Evolutionary conservation across 2,329 filamentous ascomycete genomes (phyloP).

Genomic region (Alternaria sp.): DNA sequence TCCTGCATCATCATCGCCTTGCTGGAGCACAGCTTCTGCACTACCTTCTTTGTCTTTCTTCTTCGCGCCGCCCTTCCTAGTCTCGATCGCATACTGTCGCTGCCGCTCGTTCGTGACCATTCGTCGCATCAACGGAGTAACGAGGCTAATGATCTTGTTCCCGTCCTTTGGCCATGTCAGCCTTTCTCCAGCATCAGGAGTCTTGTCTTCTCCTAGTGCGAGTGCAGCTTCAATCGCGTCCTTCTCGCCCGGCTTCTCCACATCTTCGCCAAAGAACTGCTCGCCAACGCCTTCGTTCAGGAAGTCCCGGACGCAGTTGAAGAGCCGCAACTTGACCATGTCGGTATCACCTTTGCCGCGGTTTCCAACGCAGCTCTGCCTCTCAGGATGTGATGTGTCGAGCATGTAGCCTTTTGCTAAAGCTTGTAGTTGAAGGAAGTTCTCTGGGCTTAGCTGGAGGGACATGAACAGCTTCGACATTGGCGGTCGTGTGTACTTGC

Average conservation of each 20-base stretch:
- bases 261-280: conserved; percentile 55
- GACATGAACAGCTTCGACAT: conserved; percentile 65
- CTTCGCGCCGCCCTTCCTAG: conserved; percentile 57
- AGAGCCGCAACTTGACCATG: conserved; percentile 62
- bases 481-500: conserved; percentile 64
- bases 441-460: conserved; percentile 62
- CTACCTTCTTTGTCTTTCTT: conserved; percentile 34
- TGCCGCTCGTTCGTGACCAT: conserved; percentile 68
- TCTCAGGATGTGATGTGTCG: conserved; percentile 59
- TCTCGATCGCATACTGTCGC: conserved; percentile 63
- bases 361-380: conserved; percentile 64
- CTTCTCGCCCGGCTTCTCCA: conserved; percentile 39
- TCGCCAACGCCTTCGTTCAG: conserved; percentile 59
- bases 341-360: conserved; percentile 62
- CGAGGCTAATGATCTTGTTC: conserved; percentile 62
- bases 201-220: conserved; percentile 50
- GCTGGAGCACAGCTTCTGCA: conserved; percentile 19
- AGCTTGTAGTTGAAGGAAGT: conserved; percentile 62
- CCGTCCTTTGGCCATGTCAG: conserved; percentile 62
- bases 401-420: conserved; percentile 65
- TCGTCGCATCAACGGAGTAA: conserved; percentile 62
- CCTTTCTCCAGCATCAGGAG: conserved; percentile 39
- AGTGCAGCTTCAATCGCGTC: conserved; percentile 44
- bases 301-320: conserved; percentile 63
- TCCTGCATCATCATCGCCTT: conserved; percentile 1